phyloP scores from a whole-genome alignment of 1,284 basidiomycete genomes.

The Cryptococcus sp. region DNA sequence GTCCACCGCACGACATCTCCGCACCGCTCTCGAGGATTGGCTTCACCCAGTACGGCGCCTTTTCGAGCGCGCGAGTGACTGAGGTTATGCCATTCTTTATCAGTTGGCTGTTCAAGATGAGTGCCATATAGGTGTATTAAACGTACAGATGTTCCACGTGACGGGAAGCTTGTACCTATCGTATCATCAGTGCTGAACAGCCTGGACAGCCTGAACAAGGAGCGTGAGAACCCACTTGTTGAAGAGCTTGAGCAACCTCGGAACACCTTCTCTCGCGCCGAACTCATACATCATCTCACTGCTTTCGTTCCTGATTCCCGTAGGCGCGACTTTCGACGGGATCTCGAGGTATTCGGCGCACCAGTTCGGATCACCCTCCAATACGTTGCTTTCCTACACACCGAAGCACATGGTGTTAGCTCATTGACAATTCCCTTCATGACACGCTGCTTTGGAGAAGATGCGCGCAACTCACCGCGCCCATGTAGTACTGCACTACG shows the following conservation, averaged over 20 bases:
- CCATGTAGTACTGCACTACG: constrained; percentile 28
- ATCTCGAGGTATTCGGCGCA: constrained; percentile 24
- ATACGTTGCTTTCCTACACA: constrained; percentile 13
- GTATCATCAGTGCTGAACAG: background rate
- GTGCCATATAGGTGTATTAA: no score
- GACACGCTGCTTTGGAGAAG: background rate
- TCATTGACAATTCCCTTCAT: background rate
- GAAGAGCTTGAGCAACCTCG: constrained; percentile 23
- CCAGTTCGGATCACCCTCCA: constrained; percentile 19
- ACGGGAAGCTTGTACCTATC: constrained; percentile 24
- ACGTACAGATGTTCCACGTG: constrained; percentile 31
- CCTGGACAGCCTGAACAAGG: background rate
- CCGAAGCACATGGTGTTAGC: background rate
- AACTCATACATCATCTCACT: constrained; percentile 30
- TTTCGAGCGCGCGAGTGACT: constrained; percentile 28
- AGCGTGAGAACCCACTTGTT: constrained; percentile 13
- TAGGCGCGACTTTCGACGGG: constrained; percentile 13
- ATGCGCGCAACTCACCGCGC: constrained; percentile 24
- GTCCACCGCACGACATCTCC: constrained; percentile 27
- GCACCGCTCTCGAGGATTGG: constrained; percentile 22
- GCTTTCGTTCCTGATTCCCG: constrained; percentile 13
- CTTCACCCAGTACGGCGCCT: constrained; percentile 28
- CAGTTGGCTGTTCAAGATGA: background rate
- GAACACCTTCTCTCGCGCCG: constrained; percentile 22
- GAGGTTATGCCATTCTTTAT: background rate